Evolutionary conservation across 768 basidiomycete genomes (phyloP), one percentile per base, ranked within the genome.

Genomic region (Mycena sanguinolenta): DNA sequence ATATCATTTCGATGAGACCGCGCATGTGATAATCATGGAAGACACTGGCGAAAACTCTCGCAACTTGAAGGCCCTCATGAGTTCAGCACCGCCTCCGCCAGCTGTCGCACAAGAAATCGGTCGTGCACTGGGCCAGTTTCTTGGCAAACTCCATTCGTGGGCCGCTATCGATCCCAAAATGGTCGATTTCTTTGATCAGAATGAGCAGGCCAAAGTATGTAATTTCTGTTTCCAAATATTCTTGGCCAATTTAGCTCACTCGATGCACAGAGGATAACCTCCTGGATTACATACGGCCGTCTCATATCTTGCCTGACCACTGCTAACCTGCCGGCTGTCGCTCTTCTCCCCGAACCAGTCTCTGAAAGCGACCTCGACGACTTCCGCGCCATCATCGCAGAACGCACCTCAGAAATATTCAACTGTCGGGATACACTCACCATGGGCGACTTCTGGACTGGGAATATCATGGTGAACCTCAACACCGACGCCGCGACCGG

Each of bases 371-470:
- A 82, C 67, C 74, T 88, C 28, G 70, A 69, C 8, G 72, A 73
- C 38, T 76, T 87, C 38, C 78, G 73, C 55, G 75, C 78, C 8
- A 77, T 82, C 50, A 58, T 77, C 34, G 63, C 63, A 8, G 79
- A 76, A 13, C 71, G 66, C 34, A 61, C 80, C 25, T 69, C 77
- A 52, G 82, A 83, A 50, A 69, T 77, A 73, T 49, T 28, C 16
- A 32, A 12, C 36, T 34, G n/a, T 32, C 50, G 46, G 30, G 46
- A 34, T 10, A 32, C 34, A 27, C 36, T 61, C 2, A 42, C 34
- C 23, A 89, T 89, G 88, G 92, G 92, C 0, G 92, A 93, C 77
- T 90, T 92, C 74, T 93, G 92, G 91, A 86, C 92, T 1, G 92
- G 91, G 0, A 92, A 93, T 74, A 71, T 92, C 54, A 81, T 91